A percentile compares a stretch with the other conserved stretches of the same genome.
phyloP scores from a whole-genome alignment of 2,329 filamentous ascomycete species.

The Apiospora marii region DNA sequence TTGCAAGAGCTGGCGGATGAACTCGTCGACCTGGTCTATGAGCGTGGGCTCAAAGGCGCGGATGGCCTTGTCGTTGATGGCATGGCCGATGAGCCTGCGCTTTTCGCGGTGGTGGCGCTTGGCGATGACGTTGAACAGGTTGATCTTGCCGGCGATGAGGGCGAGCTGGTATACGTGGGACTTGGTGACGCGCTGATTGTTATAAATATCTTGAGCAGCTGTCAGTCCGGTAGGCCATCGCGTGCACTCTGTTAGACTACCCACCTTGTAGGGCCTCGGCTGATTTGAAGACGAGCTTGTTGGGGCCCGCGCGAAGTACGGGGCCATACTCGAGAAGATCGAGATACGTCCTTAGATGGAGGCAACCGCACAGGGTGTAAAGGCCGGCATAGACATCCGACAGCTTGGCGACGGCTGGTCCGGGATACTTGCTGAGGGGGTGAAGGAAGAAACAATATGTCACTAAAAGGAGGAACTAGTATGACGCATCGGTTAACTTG shows the following conservation, averaged over 20 bases:
- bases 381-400: neutral
- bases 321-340: conserved; percentile 12
- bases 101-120: conserved; percentile 24
- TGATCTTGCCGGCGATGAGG: neutral
- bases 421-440: neutral
- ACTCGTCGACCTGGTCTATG: conserved; percentile 15
- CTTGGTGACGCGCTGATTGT: conserved; percentile 29
- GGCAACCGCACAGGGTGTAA: neutral
- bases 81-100: conserved; percentile 25
- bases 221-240: neutral
- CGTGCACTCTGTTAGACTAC: neutral
- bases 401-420: neutral
- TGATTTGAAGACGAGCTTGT: conserved; percentile 25
- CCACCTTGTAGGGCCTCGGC: conserved; percentile 28
- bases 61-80: conserved; percentile 30
- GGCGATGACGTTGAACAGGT: conserved; percentile 29
- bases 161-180: conserved; percentile 26
- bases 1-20: neutral
- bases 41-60: conserved; percentile 35
- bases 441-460: neutral
- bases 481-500: neutral
- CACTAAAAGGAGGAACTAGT: neutral
- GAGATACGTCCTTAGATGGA: conserved; percentile 17
- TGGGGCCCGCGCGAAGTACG: conserved; percentile 16
- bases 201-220: conserved; percentile 29